Conservation (phyloP, 2,329 filamentous ascomycete genomes). For the Fusarium coffeatum region DNA sequence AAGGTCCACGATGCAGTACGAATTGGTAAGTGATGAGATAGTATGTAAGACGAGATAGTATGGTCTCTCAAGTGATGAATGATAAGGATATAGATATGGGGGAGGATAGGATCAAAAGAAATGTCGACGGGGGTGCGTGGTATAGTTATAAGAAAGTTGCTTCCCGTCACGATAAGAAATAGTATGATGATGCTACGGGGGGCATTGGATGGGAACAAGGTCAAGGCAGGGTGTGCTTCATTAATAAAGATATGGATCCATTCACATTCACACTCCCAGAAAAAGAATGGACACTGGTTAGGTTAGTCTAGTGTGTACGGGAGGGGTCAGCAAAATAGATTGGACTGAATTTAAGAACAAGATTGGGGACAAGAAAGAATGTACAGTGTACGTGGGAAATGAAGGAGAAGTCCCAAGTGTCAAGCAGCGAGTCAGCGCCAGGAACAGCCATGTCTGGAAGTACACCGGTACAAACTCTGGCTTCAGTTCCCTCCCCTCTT, state of each 20-base stretch:
- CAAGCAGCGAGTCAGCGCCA: slow-evolving; percentile 36
- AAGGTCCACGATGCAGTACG: slow-evolving; percentile 17
- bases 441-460: slow-evolving; percentile 30
- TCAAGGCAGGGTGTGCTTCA: slow-evolving; percentile 32
- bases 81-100: slow-evolving; percentile 5
- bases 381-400: slow-evolving; percentile 42
- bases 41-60: not conserved
- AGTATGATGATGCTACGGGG: slow-evolving; percentile 33
- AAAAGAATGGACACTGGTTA: slow-evolving; percentile 6
- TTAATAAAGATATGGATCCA: slow-evolving; percentile 38
- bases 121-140: slow-evolving; percentile 14
- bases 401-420: slow-evolving; percentile 34
- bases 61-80: not conserved
- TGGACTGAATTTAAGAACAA: slow-evolving; percentile 17
- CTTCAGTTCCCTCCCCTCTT: not conserved
- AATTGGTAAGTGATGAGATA: slow-evolving; percentile 5
- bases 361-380: slow-evolving; percentile 7
- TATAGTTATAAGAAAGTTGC: slow-evolving; percentile 31
- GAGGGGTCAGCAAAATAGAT: slow-evolving; percentile 45
- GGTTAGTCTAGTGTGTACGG: slow-evolving; percentile 17
- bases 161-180: slow-evolving; percentile 18
- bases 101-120: not conserved
- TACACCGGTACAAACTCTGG: slow-evolving; percentile 26
- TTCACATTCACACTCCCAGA: slow-evolving; percentile 3
- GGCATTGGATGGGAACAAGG: not conserved